Evolutionary conservation across 2,329 filamentous ascomycete species (phyloP).

Genomic region (Alternaria triticimaculans): DNA sequence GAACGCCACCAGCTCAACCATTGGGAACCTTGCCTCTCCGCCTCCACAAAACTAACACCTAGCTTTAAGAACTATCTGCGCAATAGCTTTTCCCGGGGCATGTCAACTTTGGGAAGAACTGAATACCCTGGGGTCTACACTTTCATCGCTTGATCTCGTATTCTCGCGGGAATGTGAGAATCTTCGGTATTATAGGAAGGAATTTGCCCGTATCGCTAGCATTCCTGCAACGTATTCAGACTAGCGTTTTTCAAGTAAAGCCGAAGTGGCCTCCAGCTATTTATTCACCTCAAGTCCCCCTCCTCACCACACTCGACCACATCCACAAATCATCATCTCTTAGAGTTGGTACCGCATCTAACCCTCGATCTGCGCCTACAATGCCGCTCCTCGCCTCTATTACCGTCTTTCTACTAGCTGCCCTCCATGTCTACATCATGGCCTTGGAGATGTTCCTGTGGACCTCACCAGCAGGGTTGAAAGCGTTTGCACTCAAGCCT

Average conservation of each 20-base stretch:
- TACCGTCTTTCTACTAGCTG: background rate
- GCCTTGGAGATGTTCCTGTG: background rate
- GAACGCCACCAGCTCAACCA: background rate
- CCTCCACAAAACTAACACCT: background rate
- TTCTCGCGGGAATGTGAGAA: background rate
- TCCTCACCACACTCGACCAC: background rate
- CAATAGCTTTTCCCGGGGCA: background rate
- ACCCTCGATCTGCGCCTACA: background rate
- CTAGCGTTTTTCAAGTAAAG: background rate
- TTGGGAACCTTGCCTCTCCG: background rate
- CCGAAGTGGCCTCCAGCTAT: background rate
- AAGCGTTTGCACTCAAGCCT: background rate
- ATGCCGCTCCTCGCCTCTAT: background rate
- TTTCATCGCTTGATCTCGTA: background rate
- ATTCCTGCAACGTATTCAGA: background rate
- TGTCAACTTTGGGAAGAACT: no score
- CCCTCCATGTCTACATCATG: background rate
- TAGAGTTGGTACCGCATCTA: background rate
- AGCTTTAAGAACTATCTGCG: background rate
- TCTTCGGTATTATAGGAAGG: background rate
- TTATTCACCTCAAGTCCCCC: background rate
- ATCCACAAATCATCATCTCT: background rate
- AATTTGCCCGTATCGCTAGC: background rate
- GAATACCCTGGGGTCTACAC: no score
- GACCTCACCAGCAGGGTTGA: background rate